Percentiles rank a stretch among this genome's conserved stretches.
phyloP scores from a whole-genome alignment of 2,329 filamentous ascomycete genomes.

The Talaromyces sp. region DNA sequence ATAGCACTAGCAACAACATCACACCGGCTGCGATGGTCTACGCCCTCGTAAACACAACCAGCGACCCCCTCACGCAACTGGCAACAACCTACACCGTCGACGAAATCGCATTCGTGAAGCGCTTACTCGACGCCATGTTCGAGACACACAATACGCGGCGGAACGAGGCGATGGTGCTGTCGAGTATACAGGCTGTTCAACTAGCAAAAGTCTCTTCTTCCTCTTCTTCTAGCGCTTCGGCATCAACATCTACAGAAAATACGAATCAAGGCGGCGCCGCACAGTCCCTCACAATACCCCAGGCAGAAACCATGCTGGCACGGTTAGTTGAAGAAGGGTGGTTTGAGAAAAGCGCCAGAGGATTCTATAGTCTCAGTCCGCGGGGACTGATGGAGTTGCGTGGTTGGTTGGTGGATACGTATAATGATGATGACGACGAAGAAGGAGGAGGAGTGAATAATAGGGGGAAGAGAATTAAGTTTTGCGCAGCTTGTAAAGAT shows the following conservation, averaged over 20 bases:
- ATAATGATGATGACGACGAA: slow-evolving; percentile 70
- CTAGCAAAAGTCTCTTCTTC: slow-evolving; percentile 50
- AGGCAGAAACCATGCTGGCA: slow-evolving; percentile 70
- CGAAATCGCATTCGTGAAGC: slow-evolving; percentile 85
- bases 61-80: slow-evolving; percentile 79
- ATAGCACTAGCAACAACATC: slow-evolving; percentile 53
- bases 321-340: slow-evolving; percentile 75
- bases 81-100: slow-evolving; percentile 77
- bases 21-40: slow-evolving; percentile 54
- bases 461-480: slow-evolving; percentile 70
- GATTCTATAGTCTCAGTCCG: slow-evolving; percentile 73
- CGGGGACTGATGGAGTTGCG: slow-evolving; percentile 80
- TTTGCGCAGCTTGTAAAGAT: slow-evolving; percentile 83
- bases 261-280: slow-evolving; percentile 31
- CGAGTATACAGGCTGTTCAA: slow-evolving; percentile 72
- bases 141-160: slow-evolving; percentile 75
- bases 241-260: slow-evolving; percentile 30
- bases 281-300: slow-evolving; percentile 65
- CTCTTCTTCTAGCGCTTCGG: slow-evolving; percentile 6
- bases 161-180: slow-evolving; percentile 81
- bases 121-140: slow-evolving; percentile 87
- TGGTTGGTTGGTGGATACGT: slow-evolving; percentile 79
- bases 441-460: slow-evolving; percentile 25
- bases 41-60: slow-evolving; percentile 82
- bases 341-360: slow-evolving; percentile 69